Evolutionary conservation across 2,329 filamentous ascomycete genomes (phyloP).

Genomic region (Neofusicoccum cordaticola): DNA sequence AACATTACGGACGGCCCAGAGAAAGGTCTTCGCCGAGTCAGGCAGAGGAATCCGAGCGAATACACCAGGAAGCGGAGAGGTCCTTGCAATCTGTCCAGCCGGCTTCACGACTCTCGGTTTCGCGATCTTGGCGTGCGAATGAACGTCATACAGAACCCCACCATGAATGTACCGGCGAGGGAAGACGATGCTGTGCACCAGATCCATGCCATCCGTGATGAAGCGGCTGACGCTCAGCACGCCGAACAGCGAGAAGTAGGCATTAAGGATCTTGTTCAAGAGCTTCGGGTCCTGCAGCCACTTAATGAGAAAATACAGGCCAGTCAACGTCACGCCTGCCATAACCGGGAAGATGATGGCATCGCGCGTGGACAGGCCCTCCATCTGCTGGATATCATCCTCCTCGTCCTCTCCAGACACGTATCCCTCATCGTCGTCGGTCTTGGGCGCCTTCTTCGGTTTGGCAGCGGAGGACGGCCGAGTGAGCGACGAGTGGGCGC

Average conservation of each 20-base stretch:
- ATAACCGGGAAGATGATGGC: slow-evolving; percentile 81
- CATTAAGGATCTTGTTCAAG: slow-evolving; percentile 77
- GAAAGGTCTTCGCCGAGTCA: slow-evolving; percentile 25
- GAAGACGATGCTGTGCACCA: slow-evolving; percentile 67
- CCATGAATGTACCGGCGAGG: slow-evolving; percentile 64
- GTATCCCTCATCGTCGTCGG: slow-evolving; percentile 42
- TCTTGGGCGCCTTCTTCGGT: slow-evolving; percentile 53
- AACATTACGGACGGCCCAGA: slow-evolving; percentile 52
- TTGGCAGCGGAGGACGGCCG: slow-evolving; percentile 76
- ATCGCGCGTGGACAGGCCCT: slow-evolving; percentile 71
- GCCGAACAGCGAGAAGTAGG: slow-evolving; percentile 78
- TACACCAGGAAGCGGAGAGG: slow-evolving; percentile 53
- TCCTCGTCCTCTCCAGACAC: slow-evolving; percentile 51
- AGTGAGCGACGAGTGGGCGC: slow-evolving; percentile 79
- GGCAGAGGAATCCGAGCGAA: slow-evolving; percentile 49
- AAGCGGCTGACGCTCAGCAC: slow-evolving; percentile 73
- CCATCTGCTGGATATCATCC: slow-evolving; percentile 57
- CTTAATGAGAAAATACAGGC: slow-evolving; percentile 84
- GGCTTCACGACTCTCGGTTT: not conserved
- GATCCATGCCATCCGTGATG: slow-evolving; percentile 66
- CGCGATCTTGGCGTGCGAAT: slow-evolving; percentile 20
- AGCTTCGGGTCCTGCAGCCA: slow-evolving; percentile 79
- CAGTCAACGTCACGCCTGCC: slow-evolving; percentile 68
- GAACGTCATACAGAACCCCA: slow-evolving; percentile 51
- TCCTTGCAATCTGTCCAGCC: slow-evolving; percentile 8